Conservation (phyloP, 139 green algal species). For the Chlamydomonas applanata region DNA sequence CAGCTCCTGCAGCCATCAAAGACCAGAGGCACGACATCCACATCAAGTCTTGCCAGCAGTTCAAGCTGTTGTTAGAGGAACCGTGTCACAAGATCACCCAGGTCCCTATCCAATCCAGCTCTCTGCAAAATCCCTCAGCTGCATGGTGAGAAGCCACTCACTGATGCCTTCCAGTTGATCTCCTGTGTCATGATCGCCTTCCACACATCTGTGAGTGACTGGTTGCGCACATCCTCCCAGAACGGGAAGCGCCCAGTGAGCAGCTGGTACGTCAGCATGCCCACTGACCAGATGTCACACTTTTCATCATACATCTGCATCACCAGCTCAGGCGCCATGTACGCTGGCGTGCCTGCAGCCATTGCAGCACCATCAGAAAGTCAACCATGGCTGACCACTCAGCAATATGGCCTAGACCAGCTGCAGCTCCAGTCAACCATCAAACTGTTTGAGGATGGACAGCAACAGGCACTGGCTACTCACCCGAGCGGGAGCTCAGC, state of each 20-base stretch:
- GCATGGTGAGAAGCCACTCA: no score
- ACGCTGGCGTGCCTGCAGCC: constrained; percentile 76
- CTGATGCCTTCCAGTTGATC: constrained; percentile 65
- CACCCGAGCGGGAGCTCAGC: constrained; percentile 70
- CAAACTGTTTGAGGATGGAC: no score
- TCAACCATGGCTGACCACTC: background rate
- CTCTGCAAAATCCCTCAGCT: no score
- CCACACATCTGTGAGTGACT: constrained; percentile 81
- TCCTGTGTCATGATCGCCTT: constrained; percentile 71
- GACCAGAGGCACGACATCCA: no score
- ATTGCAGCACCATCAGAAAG: background rate
- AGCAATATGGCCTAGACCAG: background rate
- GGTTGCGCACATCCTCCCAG: constrained; percentile 81
- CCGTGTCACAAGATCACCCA: no score
- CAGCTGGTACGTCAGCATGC: constrained; percentile 91
- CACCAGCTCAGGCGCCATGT: constrained; percentile 91
- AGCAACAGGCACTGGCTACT: background rate
- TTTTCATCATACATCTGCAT: constrained; percentile 74
- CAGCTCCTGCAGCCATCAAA: constrained; percentile 33
- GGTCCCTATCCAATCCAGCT: no score
- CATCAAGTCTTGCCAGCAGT: no score
- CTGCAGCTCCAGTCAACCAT: background rate
- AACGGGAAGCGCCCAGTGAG: constrained; percentile 88
- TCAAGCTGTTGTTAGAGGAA: no score
- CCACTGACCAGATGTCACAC: constrained; percentile 85